Evolutionary conservation across 352 stramenopile species (phyloP).

Genomic region (Phytophthora europaea): DNA sequence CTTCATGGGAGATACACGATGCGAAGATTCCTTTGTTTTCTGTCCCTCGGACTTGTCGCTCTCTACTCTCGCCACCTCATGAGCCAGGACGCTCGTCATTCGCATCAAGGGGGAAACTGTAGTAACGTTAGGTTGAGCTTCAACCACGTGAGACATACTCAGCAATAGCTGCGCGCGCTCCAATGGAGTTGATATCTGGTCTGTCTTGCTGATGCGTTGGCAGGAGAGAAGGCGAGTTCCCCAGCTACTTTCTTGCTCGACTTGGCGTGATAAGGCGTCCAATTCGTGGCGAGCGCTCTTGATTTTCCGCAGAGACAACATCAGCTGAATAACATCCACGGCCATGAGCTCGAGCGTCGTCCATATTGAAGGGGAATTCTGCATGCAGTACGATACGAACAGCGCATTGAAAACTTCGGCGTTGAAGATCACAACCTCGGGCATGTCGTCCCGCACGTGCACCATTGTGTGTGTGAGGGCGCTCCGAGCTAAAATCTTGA

Average conservation of each 20-base stretch:
- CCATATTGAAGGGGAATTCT: slow-evolving; percentile 24
- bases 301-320: slow-evolving; percentile 12
- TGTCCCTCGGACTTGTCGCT: not conserved
- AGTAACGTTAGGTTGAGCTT: not conserved
- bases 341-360: slow-evolving; percentile 25
- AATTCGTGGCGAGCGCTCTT: not conserved
- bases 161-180: not conserved
- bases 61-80: not conserved
- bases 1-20: not conserved
- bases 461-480: not conserved
- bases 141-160: not conserved
- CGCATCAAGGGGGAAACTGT: not conserved
- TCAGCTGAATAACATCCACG: slow-evolving; percentile 12
- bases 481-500: not conserved
- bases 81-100: not conserved
- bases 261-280: slow-evolving; percentile 2
- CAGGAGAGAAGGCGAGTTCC: not conserved
- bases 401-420: slow-evolving; percentile 35
- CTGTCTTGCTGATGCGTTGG: not conserved
- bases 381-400: slow-evolving; percentile 33
- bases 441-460: not conserved
- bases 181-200: not conserved
- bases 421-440: slow-evolving; percentile 25
- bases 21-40: not conserved
- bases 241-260: not conserved